phyloP scores from a whole-genome alignment of 345 rosid genomes.

The Cardiospermum halicacabum region DNA sequence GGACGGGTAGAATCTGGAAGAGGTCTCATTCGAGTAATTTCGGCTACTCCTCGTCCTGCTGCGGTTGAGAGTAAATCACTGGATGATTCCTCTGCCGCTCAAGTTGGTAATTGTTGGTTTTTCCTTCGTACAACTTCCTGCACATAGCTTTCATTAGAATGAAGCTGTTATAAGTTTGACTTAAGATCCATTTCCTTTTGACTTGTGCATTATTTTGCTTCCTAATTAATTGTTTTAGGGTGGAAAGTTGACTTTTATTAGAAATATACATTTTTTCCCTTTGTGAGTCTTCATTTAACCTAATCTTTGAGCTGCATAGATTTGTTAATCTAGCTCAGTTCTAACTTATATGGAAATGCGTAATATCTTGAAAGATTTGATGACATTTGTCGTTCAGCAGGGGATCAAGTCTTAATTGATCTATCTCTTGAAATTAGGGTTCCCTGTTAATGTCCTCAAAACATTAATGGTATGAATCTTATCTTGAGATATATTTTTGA shows the following conservation, averaged over 20 bases:
- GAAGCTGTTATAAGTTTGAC: neutral
- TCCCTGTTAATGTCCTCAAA: neutral
- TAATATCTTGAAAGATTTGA: neutral
- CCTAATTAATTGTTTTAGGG: neutral
- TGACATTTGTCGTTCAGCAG: neutral
- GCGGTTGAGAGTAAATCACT: conserved; percentile 16
- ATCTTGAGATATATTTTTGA: neutral
- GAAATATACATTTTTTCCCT: neutral
- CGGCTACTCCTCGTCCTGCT: conserved; percentile 30
- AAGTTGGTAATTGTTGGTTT: conserved; percentile 26
- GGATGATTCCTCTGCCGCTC: conserved; percentile 23
- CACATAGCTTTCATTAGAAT: neutral
- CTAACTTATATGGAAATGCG: neutral
- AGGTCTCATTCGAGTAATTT: conserved; percentile 45
- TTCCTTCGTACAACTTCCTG: neutral
- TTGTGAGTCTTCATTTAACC: neutral
- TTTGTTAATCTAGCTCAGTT: neutral
- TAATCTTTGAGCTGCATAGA: neutral
- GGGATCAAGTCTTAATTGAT: neutral
- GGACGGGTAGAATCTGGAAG: conserved; percentile 39
- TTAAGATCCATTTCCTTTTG: neutral
- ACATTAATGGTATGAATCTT: neutral
- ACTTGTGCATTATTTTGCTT: neutral
- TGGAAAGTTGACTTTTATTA: neutral
- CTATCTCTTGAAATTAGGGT: neutral